A percentile compares a stretch with the other conserved stretches of the same genome.
Evolutionary conservation across 164 flowering plant species (phyloP).

Genomic region (Berberis vulgaris): DNA sequence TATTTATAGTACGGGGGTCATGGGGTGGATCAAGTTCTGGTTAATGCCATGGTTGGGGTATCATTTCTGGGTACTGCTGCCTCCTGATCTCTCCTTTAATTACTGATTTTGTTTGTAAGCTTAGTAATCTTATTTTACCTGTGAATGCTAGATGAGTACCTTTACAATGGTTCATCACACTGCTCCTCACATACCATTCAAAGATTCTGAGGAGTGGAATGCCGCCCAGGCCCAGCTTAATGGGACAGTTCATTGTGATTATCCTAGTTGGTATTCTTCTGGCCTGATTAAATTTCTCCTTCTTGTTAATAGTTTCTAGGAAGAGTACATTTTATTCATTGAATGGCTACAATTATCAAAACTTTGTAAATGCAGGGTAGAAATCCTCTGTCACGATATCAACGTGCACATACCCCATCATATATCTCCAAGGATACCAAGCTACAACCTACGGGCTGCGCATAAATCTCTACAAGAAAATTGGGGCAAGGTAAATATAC

Average conservation of each 20-base stretch:
- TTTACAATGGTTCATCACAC: conserved; percentile 98
- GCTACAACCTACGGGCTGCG: conserved; percentile 78
- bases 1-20: conserved; percentile 55
- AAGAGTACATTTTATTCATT: no score
- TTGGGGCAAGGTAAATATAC: conserved; percentile 79
- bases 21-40: conserved; percentile 95
- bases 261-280: conserved; percentile 65
- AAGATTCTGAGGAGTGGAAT: conserved; percentile 24
- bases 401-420: conserved; percentile 93
- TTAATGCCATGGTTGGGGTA: conserved; percentile 94
- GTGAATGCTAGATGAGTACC: conserved; percentile 74
- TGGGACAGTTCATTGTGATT: conserved; percentile 91
- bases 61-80: conserved; percentile 81
- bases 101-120: background rate
- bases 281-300: background rate
- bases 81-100: conserved; percentile 8
- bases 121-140: background rate
- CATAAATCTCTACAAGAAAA: conserved; percentile 57
- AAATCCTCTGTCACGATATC: conserved; percentile 62
- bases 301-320: background rate
- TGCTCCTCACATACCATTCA: conserved; percentile 95
- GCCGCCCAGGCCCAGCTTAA: conserved; percentile 47
- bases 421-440: conserved; percentile 80
- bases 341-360: no score
- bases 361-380: conserved; percentile 18